Evolutionary conservation across 768 basidiomycete species (phyloP).

Genomic region (Lactarius tabidus): DNA sequence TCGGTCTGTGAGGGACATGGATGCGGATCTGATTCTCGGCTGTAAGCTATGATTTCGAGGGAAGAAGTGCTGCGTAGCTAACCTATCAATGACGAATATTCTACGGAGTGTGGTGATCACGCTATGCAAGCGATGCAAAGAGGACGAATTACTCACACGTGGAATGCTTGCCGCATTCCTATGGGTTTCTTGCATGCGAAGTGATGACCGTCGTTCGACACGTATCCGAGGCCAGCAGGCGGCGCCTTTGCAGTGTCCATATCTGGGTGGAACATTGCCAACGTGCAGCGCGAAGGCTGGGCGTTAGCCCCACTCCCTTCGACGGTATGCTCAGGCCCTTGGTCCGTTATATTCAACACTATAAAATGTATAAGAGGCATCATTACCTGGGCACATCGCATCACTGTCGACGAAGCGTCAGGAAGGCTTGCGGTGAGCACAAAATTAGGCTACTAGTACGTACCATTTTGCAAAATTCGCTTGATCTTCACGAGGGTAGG

Average conservation of each 20-base stretch:
- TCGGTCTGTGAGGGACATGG: constrained; percentile 43
- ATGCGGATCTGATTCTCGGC: constrained; percentile 41
- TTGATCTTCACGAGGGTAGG: constrained; percentile 55
- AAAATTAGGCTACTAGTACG: constrained; percentile 13
- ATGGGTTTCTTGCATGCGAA: constrained; percentile 53
- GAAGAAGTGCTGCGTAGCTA: constrained; percentile 37
- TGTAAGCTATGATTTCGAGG: constrained; percentile 21
- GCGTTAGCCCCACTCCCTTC: constrained; percentile 29
- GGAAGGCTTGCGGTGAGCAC: not conserved
- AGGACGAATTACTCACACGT: constrained; percentile 30
- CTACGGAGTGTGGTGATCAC: constrained; percentile 18
- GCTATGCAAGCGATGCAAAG: too few relatives aligned
- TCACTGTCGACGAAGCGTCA: not conserved
- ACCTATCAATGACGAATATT: constrained; percentile 54
- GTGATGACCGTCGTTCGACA: constrained; percentile 54
- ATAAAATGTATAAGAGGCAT: not conserved
- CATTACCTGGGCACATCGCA: constrained; percentile 39
- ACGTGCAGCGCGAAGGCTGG: constrained; percentile 50
- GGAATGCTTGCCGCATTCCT: too few relatives aligned
- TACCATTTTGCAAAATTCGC: constrained; percentile 54
- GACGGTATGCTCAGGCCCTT: constrained; percentile 50
- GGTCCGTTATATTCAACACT: not conserved
- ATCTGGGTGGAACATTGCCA: constrained; percentile 52
- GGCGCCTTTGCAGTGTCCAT: constrained; percentile 31
- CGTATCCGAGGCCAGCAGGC: constrained; percentile 40